Conservation (phyloP, 2,329 filamentous ascomycete species). For the Alternaria conjuncta region DNA sequence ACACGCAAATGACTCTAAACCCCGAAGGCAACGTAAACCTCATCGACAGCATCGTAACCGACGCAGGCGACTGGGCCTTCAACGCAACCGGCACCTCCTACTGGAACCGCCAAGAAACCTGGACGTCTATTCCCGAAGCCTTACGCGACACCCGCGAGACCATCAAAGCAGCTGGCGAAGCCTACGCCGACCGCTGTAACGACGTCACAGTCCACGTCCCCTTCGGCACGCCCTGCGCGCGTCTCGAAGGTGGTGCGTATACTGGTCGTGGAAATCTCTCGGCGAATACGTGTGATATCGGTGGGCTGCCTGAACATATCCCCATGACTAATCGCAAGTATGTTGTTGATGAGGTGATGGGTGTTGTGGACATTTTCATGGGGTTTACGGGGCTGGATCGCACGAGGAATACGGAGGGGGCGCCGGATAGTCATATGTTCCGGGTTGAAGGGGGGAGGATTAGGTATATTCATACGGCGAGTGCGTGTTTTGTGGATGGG, state of each 20-base stretch:
- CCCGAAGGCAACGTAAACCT: slow-evolving; percentile 14
- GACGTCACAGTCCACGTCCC: slow-evolving; percentile 27
- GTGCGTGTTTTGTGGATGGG: slow-evolving; percentile 30
- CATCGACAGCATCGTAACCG: slow-evolving; percentile 34
- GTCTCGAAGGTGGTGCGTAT: slow-evolving; percentile 34
- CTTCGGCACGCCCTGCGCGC: slow-evolving; percentile 29
- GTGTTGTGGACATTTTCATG: slow-evolving; percentile 31
- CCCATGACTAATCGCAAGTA: slow-evolving; percentile 30
- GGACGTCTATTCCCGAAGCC: slow-evolving; percentile 22
- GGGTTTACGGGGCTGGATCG: slow-evolving; percentile 34
- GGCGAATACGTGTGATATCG: slow-evolving; percentile 16
- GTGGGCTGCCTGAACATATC: slow-evolving; percentile 15
- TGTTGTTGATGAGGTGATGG: slow-evolving; percentile 34
- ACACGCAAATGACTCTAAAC: slow-evolving; percentile 30
- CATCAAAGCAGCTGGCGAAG: slow-evolving; percentile 30
- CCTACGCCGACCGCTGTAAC: slow-evolving; percentile 33
- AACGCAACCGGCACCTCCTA: slow-evolving; percentile 31
- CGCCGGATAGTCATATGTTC: slow-evolving; percentile 37
- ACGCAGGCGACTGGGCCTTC: slow-evolving; percentile 38
- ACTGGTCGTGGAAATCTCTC: slow-evolving; percentile 22
- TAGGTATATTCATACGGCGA: slow-evolving; percentile 32
- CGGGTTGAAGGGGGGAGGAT: slow-evolving; percentile 30
- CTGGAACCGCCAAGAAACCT: slow-evolving; percentile 24
- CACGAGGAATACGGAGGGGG: slow-evolving; percentile 23
- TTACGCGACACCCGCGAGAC: slow-evolving; percentile 16